A percentile compares a stretch with the other conserved stretches of the same genome.
phyloP scores from a whole-genome alignment of 148 eudicot genomes.

The Drosera capensis region DNA sequence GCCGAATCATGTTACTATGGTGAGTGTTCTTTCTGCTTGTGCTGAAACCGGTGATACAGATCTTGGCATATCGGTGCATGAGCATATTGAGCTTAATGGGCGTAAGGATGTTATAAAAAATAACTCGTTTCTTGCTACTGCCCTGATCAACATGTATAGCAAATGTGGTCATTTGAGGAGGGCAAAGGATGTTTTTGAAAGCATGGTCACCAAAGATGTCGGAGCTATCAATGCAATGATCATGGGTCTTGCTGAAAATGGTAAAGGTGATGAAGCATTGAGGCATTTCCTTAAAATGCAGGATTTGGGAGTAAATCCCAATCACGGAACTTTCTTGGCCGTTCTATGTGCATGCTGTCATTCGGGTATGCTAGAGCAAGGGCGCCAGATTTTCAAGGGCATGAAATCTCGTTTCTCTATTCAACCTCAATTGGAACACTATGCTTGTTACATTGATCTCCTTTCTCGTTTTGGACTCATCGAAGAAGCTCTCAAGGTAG shows the following conservation, averaged over 20 bases:
- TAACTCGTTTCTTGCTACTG: constrained; percentile 53
- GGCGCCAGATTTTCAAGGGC: constrained; percentile 42
- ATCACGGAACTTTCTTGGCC: constrained; percentile 48
- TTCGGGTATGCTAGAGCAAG: constrained; percentile 50
- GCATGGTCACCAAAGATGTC: constrained; percentile 39
- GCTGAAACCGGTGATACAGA: constrained; percentile 66
- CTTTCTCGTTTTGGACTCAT: constrained; percentile 50
- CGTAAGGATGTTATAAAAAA: constrained; percentile 21
- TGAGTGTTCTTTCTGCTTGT: constrained; percentile 69
- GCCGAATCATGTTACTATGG: constrained; percentile 85
- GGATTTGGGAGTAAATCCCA: constrained; percentile 22
- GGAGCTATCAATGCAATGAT: constrained; percentile 66
- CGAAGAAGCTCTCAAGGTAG: constrained; percentile 63
- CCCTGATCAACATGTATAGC: constrained; percentile 67
- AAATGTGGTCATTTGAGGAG: constrained; percentile 49
- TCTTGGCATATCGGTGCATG: constrained; percentile 54
- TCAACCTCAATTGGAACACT: constrained; percentile 50
- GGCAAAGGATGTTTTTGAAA: constrained; percentile 44
- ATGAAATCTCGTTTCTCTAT: constrained; percentile 20
- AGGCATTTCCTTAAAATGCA: constrained; percentile 28
- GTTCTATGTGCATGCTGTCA: constrained; percentile 62
- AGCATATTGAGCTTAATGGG: constrained; percentile 35
- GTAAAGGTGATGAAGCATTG: constrained; percentile 64
- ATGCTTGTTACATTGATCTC: constrained; percentile 68
- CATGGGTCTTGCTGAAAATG: constrained; percentile 74